Evolutionary conservation across 1,284 basidiomycete species (phyloP).

Genomic region (Neotropicomus parvogracilis): DNA sequence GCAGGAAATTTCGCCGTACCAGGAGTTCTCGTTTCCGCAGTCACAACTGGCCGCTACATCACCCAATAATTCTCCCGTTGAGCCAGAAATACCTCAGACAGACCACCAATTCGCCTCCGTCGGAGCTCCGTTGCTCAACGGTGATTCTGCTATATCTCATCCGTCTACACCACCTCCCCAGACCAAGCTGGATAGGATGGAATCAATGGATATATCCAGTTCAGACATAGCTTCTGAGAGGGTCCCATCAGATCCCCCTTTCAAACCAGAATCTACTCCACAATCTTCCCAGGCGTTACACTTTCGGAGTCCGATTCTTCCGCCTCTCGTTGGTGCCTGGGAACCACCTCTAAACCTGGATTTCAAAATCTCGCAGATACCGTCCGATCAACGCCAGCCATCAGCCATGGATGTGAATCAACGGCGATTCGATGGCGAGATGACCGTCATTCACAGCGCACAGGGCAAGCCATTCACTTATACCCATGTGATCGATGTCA

Average conservation of each 20-base stretch:
- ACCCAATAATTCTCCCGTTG: background rate
- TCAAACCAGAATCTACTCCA: background rate
- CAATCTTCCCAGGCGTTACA: conserved; percentile 1
- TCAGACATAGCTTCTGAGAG: background rate
- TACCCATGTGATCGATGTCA: conserved; percentile 23
- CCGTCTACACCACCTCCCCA: background rate
- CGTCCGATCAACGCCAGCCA: background rate
- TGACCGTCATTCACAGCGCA: conserved; percentile 16
- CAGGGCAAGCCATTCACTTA: conserved; percentile 23
- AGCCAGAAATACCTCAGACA: background rate
- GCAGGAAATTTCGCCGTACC: background rate
- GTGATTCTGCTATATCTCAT: background rate
- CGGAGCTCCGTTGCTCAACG: background rate
- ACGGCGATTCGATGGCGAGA: conserved; percentile 19
- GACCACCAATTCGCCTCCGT: background rate
- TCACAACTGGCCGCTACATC: background rate
- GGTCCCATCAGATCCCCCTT: background rate
- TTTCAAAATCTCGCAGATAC: conserved; percentile 14
- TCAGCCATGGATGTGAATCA: background rate
- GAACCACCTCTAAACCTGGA: conserved; percentile 21
- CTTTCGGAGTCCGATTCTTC: conserved; percentile 11
- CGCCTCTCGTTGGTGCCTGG: conserved; percentile 12
- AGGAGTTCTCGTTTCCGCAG: background rate
- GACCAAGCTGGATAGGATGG: background rate
- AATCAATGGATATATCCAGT: conserved; percentile 2